Conservation (phyloP, 2,329 filamentous ascomycete genomes). For the Fusarium incarnatum region DNA sequence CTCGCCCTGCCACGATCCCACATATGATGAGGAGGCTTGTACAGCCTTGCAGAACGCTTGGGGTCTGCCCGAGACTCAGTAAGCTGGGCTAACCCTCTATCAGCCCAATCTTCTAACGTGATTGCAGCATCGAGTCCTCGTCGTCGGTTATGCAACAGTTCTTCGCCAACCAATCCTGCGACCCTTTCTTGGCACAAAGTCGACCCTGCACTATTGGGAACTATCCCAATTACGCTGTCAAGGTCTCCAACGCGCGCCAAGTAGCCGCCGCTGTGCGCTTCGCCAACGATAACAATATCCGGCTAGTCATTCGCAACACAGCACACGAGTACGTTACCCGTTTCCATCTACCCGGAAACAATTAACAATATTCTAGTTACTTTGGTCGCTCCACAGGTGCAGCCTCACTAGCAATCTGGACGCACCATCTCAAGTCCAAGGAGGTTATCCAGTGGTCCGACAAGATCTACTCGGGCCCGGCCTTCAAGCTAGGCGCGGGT, state of each 20-base stretch:
- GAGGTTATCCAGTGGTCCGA: slow-evolving; percentile 54
- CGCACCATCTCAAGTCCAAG: slow-evolving; percentile 56
- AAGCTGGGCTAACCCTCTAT: slow-evolving; percentile 29
- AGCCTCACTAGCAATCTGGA: slow-evolving; percentile 56
- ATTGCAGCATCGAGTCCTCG: slow-evolving; percentile 39
- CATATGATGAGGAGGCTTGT: slow-evolving; percentile 61
- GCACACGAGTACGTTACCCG: slow-evolving; percentile 61
- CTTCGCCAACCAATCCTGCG: slow-evolving; percentile 56
- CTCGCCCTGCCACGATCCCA: slow-evolving; percentile 61
- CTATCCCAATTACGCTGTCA: slow-evolving; percentile 57
- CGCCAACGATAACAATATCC: slow-evolving; percentile 55
- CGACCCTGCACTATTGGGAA: slow-evolving; percentile 59
- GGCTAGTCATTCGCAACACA: slow-evolving; percentile 64
- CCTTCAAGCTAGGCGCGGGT: slow-evolving; percentile 67
- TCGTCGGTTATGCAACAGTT: slow-evolving; percentile 52
- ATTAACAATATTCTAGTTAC: neutral
- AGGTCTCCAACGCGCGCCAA: slow-evolving; percentile 49
- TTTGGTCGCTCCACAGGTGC: slow-evolving; percentile 69
- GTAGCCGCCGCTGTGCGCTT: slow-evolving; percentile 50
- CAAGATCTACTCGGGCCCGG: slow-evolving; percentile 61
- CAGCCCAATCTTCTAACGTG: neutral
- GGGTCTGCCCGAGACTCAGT: slow-evolving; percentile 60
- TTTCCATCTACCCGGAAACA: neutral
- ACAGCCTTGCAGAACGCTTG: slow-evolving; percentile 56
- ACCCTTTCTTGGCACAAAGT: slow-evolving; percentile 49